Evolutionary conservation across 1,284 basidiomycete genomes (phyloP).

Genomic region (Tylopilus orsonianus): DNA sequence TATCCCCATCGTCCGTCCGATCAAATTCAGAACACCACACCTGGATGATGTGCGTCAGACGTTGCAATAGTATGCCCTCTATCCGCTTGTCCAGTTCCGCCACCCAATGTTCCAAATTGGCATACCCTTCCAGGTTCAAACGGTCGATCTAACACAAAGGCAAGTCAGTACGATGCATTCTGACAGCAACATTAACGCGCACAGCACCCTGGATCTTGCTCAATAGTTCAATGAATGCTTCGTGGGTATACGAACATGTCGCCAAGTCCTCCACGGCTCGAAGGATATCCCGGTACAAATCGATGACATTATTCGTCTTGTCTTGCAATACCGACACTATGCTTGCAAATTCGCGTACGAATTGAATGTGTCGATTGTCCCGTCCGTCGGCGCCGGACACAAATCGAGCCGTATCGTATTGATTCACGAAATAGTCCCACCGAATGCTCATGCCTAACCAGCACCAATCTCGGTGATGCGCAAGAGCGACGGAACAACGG

Average conservation of each 20-base stretch:
- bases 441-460: conserved; percentile 85
- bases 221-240: conserved; percentile 80
- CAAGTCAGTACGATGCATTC: neutral
- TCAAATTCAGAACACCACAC: conserved; percentile 90
- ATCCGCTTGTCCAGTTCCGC: conserved; percentile 85
- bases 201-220: conserved; percentile 85
- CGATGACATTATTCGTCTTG: conserved; percentile 92
- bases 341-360: conserved; percentile 93
- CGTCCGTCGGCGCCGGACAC: conserved; percentile 71
- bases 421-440: conserved; percentile 96
- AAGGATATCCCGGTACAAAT: conserved; percentile 85
- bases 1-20: conserved; percentile 62
- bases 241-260: conserved; percentile 81
- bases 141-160: conserved; percentile 82
- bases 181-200: conserved; percentile 28
- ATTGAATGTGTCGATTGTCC: conserved; percentile 88
- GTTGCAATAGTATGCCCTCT: conserved; percentile 77
- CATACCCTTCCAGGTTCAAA: conserved; percentile 94
- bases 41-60: conserved; percentile 79
- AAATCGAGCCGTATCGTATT: conserved; percentile 81
- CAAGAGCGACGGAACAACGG: neutral
- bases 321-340: conserved; percentile 90
- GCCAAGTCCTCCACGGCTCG: conserved; percentile 84
- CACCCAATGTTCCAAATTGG: conserved; percentile 97
- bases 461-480: neutral